Evolutionary conservation across 345 rosid genomes (phyloP).

Genomic region (Cochlearia excelsa): DNA sequence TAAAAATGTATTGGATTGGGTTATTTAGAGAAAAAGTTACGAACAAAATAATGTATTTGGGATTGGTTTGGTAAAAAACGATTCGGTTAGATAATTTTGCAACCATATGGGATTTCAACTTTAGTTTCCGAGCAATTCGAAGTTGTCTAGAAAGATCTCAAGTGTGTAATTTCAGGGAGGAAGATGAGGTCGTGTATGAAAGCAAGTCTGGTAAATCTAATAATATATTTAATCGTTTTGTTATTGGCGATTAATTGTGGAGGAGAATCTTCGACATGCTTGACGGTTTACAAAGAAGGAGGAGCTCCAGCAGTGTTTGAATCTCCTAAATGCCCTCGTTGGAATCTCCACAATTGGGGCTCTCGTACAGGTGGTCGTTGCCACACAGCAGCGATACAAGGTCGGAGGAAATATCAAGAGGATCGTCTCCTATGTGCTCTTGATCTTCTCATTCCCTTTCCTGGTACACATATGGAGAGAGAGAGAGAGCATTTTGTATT

Average conservation of each 20-base stretch:
- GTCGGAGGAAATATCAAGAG: constrained; percentile 71
- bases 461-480: constrained; percentile 37
- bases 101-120: no score
- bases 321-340: constrained; percentile 82
- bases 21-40: no score
- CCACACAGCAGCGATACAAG: constrained; percentile 65
- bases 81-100: no score
- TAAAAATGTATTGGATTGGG: no score
- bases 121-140: no score
- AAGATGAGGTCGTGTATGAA: constrained; percentile 19
- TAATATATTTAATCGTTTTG: background rate
- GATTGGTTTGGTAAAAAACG: no score
- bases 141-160: no score
- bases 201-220: constrained; percentile 5
- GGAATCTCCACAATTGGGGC: constrained; percentile 56
- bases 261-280: constrained; percentile 77
- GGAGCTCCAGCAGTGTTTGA: constrained; percentile 90
- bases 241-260: constrained; percentile 9
- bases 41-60: no score
- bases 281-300: constrained; percentile 76
- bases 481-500: background rate
- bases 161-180: background rate
- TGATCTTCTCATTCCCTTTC: constrained; percentile 75
- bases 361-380: constrained; percentile 50
- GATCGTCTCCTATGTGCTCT: constrained; percentile 80